Evolutionary conservation across 768 basidiomycete species (phyloP).

Genomic region (Mycena galericulata): DNA sequence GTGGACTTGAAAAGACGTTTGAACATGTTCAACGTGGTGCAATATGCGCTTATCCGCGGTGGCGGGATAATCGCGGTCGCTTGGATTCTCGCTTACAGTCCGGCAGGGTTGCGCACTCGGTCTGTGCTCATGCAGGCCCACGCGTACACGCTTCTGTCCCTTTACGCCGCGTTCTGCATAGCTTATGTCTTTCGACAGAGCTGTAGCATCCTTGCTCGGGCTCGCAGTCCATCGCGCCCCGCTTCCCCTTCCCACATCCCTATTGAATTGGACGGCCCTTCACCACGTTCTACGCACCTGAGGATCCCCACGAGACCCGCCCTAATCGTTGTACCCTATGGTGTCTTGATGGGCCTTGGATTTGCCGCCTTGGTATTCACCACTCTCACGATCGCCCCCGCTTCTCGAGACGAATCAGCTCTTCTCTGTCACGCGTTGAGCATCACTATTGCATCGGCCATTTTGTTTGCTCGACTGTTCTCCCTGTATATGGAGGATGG

Average conservation of each 20-base stretch:
- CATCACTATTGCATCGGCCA: slow-evolving; percentile 29
- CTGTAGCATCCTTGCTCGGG: slow-evolving; percentile 22
- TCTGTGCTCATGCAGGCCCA: slow-evolving; percentile 18
- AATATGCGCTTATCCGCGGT: slow-evolving; percentile 31
- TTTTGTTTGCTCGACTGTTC: slow-evolving; percentile 32
- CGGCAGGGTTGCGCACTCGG: slow-evolving; percentile 25
- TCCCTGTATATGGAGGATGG: slow-evolving; percentile 36
- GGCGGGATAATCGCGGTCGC: slow-evolving; percentile 14
- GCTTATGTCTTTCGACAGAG: slow-evolving; percentile 31
- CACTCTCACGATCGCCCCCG: slow-evolving; percentile 29
- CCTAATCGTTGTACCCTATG: slow-evolving; percentile 35
- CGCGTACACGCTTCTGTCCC: slow-evolving; percentile 17
- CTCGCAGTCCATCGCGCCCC: slow-evolving; percentile 20
- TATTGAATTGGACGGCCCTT: slow-evolving; percentile 26
- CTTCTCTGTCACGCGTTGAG: slow-evolving; percentile 23
- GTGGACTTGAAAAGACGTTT: slow-evolving; percentile 23
- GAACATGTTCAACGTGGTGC: slow-evolving; percentile 29
- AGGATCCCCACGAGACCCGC: slow-evolving; percentile 21
- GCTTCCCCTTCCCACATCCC: slow-evolving; percentile 29
- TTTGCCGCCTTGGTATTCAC: slow-evolving; percentile 32
- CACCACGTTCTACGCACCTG: slow-evolving; percentile 29
- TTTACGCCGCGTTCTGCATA: slow-evolving; percentile 30
- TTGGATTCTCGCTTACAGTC: slow-evolving; percentile 25
- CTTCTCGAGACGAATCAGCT: slow-evolving; percentile 9
- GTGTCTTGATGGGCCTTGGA: slow-evolving; percentile 32